A percentile compares a stretch with the other conserved stretches of the same genome.
Conservation (phyloP, 2,329 filamentous ascomycete genomes). For the Grosmannia huntii region DNA sequence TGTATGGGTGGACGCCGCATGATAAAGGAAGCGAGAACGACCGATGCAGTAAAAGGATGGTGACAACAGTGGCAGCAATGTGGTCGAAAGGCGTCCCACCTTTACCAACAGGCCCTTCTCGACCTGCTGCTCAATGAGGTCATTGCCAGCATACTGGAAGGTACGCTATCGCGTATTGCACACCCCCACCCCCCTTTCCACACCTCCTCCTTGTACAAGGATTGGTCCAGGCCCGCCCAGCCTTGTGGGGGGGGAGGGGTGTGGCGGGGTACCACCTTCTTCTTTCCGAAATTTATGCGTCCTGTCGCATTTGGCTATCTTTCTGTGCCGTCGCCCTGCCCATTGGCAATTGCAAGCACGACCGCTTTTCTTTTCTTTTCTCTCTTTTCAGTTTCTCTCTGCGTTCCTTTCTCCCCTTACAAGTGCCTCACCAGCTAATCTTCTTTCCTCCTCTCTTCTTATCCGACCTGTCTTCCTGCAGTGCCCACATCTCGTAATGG, state of each 20-base stretch:
- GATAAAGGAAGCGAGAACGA: too few relatives aligned
- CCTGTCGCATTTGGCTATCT: background rate
- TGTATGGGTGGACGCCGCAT: too few relatives aligned
- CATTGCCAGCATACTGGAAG: background rate
- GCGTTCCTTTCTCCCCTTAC: too few relatives aligned
- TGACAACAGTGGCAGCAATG: too few relatives aligned
- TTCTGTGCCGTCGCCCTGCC: background rate
- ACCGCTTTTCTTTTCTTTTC: too few relatives aligned
- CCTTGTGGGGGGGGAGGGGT: background rate
- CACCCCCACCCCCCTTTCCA: too few relatives aligned
- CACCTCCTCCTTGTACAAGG: background rate
- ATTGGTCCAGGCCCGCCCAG: background rate
- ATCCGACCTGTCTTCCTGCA: background rate
- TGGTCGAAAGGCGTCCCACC: too few relatives aligned
- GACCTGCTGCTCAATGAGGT: background rate
- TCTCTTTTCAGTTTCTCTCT: constrained; percentile 7
- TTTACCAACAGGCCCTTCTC: too few relatives aligned
- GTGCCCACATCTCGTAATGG: background rate
- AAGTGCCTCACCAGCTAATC: background rate
- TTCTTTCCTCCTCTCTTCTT: background rate
- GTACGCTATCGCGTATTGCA: too few relatives aligned
- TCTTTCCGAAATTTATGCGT: too few relatives aligned
- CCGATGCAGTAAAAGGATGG: too few relatives aligned
- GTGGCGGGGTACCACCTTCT: background rate
- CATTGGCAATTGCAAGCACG: too few relatives aligned